phyloP scores from a whole-genome alignment of 129 eudicot genomes.

The Chrysanthemum seticuspe region DNA sequence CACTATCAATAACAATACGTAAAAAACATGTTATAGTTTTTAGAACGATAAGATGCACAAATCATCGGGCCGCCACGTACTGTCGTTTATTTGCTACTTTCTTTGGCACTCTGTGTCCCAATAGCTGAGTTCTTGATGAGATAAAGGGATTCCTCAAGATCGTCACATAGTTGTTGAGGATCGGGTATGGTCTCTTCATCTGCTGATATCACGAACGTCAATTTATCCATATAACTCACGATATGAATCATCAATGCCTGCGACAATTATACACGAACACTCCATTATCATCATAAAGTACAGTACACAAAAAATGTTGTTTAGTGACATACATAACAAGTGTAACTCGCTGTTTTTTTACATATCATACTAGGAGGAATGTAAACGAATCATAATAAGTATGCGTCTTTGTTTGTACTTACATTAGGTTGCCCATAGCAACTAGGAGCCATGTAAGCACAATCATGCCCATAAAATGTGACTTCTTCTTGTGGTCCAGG shows the following conservation, averaged over 20 bases:
- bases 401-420: slow-evolving; percentile 14
- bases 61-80: too few species aligned
- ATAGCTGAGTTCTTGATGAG: slow-evolving; percentile 33
- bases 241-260: slow-evolving; percentile 38
- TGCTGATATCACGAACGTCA: slow-evolving; percentile 8
- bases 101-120: slow-evolving; percentile 20
- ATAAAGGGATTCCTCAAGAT: slow-evolving; percentile 36
- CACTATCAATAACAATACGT: too few species aligned
- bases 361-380: too few species aligned
- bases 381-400: too few species aligned
- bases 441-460: slow-evolving; percentile 41
- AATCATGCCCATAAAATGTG: slow-evolving; percentile 43
- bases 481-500: slow-evolving; percentile 50
- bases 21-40: too few species aligned
- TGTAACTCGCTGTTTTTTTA: too few species aligned
- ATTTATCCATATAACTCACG: slow-evolving; percentile 38
- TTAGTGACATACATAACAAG: too few species aligned
- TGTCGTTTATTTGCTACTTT: background rate
- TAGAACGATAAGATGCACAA: too few species aligned
- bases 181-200: slow-evolving; percentile 45
- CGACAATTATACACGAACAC: background rate
- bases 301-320: too few species aligned
- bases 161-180: slow-evolving; percentile 32
- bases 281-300: background rate
- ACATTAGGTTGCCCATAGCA: slow-evolving; percentile 54